Conservation (phyloP, 2,329 filamentous ascomycete genomes). For the Fusarium brachygibbosum region DNA sequence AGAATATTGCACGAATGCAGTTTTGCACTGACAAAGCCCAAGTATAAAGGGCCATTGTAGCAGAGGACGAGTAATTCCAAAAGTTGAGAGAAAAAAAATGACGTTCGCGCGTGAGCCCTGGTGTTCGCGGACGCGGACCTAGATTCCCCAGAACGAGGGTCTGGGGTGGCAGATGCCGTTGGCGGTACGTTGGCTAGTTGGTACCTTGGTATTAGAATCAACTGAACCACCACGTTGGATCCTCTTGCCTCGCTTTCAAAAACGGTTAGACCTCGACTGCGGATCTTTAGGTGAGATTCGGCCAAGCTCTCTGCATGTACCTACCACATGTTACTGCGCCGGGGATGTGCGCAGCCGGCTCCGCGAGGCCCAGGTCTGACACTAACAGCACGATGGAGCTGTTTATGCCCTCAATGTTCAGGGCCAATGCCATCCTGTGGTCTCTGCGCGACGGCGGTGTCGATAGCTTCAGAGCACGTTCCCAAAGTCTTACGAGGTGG, state of each 20-base stretch:
- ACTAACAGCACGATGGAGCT: conserved; percentile 44
- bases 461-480: conserved; percentile 49
- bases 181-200: conserved; percentile 21
- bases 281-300: conserved; percentile 41
- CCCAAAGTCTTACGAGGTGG: conserved; percentile 41
- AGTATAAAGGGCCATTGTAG: not conserved
- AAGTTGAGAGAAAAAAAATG: conserved; percentile 5
- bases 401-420: conserved; percentile 40
- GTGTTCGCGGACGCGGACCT: conserved; percentile 36
- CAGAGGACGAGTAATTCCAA: not conserved
- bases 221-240: conserved; percentile 46
- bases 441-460: conserved; percentile 47
- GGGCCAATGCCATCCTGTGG: conserved; percentile 40
- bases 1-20: conserved; percentile 15
- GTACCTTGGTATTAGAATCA: conserved; percentile 24
- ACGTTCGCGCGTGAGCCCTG: conserved; percentile 28
- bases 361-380: conserved; percentile 45
- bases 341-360: conserved; percentile 48
- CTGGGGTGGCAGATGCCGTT: conserved; percentile 42
- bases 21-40: conserved; percentile 4
- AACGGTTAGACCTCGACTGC: conserved; percentile 42
- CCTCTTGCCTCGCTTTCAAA: conserved; percentile 37
- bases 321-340: conserved; percentile 22
- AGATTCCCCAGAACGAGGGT: conserved; percentile 40
- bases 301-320: conserved; percentile 16